Conservation (phyloP, 169 alveolate species). For the Plasmodium blacklocki region DNA sequence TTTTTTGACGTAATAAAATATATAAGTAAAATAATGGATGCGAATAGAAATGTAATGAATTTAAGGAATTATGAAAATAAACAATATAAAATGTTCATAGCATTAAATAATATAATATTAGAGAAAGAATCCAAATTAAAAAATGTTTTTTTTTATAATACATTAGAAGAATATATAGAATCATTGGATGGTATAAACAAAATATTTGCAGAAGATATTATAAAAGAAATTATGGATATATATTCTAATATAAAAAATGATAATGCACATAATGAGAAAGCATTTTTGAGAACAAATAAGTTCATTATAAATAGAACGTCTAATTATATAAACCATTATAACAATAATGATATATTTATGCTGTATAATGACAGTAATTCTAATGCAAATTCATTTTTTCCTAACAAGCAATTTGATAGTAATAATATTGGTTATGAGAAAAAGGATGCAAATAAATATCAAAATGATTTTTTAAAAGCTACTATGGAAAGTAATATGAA, state of each 20-base stretch:
- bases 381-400: not conserved
- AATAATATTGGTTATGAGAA: not conserved
- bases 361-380: not conserved
- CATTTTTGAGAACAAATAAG: not conserved
- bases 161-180: constrained; percentile 1
- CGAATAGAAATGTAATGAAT: not conserved
- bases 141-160: not conserved
- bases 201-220: not conserved
- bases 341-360: not conserved
- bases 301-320: not conserved
- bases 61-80: not conserved
- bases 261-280: not conserved
- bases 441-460: not conserved
- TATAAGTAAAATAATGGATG: not conserved
- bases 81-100: no score
- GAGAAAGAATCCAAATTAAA: not conserved
- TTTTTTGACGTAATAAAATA: not conserved
- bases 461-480: not conserved
- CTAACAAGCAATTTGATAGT: not conserved
- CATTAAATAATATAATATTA: not conserved
- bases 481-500: not conserved
- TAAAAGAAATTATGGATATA: not conserved
- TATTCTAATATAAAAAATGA: not conserved
- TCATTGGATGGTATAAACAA: not conserved
- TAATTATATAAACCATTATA: not conserved